Conservation (phyloP, 2,329 filamentous ascomycete genomes). For the Talaromyces sp. region DNA sequence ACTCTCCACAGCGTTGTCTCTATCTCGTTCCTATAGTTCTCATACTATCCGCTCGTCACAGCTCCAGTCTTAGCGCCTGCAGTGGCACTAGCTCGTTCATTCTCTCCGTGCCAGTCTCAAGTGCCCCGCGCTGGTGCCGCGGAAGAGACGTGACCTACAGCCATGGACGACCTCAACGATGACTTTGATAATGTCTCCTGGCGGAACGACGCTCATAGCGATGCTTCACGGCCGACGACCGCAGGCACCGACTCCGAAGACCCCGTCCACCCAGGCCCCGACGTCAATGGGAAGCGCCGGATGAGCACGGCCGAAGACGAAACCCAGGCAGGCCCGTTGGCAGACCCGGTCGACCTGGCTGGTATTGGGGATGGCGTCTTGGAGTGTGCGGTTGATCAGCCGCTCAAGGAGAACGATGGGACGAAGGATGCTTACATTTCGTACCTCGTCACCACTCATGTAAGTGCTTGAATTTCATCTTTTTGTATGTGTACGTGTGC, state of each 20-base stretch:
- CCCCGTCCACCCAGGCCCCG: constrained; percentile 26
- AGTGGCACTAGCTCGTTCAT: background rate
- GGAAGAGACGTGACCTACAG: constrained; percentile 8
- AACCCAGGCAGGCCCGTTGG: constrained; percentile 44
- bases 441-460: constrained; percentile 86
- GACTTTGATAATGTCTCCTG: constrained; percentile 79
- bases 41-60: background rate
- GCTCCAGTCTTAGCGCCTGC: background rate
- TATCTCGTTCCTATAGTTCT: background rate
- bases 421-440: constrained; percentile 96
- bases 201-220: constrained; percentile 56
- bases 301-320: constrained; percentile 41
- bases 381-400: constrained; percentile 74
- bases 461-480: constrained; percentile 38
- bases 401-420: constrained; percentile 91
- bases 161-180: constrained; percentile 48
- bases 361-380: constrained; percentile 67
- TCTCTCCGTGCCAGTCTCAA: background rate
- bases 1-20: background rate
- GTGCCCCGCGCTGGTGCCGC: constrained; percentile 6
- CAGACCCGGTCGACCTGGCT: constrained; percentile 54
- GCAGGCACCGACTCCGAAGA: constrained; percentile 37
- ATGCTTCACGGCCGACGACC: constrained; percentile 36
- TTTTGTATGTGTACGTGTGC: background rate
- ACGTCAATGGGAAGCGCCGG: constrained; percentile 44